Conservation (phyloP, 257 asterid genomes). For the Solanum sparsipilum region DNA sequence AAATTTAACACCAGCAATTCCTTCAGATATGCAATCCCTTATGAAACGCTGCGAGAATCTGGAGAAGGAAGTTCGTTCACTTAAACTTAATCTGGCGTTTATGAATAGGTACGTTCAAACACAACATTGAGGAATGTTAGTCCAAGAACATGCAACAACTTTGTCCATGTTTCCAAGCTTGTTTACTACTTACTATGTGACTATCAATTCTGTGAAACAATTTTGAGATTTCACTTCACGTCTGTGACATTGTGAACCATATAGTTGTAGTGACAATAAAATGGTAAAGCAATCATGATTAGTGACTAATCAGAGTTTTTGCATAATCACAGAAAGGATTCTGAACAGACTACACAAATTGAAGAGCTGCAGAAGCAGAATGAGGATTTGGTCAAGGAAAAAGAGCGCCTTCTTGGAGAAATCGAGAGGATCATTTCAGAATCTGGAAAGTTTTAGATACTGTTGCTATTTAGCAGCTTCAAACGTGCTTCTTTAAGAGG, state of each 20-base stretch:
- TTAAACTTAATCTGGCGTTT: slow-evolving; percentile 78
- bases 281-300: neutral
- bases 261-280: neutral
- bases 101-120: slow-evolving; percentile 57
- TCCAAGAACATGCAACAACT: neutral
- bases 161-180: neutral
- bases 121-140: neutral
- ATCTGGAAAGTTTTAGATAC: slow-evolving; percentile 2
- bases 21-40: slow-evolving; percentile 69
- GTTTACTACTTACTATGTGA: neutral
- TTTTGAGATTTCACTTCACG: neutral
- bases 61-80: slow-evolving; percentile 87
- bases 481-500: neutral
- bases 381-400: slow-evolving; percentile 51
- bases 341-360: slow-evolving; percentile 82
- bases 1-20: slow-evolving; percentile 52
- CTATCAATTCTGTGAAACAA: neutral
- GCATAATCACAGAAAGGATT: slow-evolving; percentile 57
- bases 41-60: slow-evolving; percentile 75
- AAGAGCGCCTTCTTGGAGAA: slow-evolving; percentile 68
- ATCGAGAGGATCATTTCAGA: slow-evolving; percentile 65
- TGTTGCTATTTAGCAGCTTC: neutral
- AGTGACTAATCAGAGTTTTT: neutral
- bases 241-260: neutral
- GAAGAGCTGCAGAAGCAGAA: slow-evolving; percentile 77